These are phyloP conservation scores for Talaromyces wortmannii DNA, from an alignment of 495 filamentous ascomycete genomes.

Conservation along the genomic window DNA sequence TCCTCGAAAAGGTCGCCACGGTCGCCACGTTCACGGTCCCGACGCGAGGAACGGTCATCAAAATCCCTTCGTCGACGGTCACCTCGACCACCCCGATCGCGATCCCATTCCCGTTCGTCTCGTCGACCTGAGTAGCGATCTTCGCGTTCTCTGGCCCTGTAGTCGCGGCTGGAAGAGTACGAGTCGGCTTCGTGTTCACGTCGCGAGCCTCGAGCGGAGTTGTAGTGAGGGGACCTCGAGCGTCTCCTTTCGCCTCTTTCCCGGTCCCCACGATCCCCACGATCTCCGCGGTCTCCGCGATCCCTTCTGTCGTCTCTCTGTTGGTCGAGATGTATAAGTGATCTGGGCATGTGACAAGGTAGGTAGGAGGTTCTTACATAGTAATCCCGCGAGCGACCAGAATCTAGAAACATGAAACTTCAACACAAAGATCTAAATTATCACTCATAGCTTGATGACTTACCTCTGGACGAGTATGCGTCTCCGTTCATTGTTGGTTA, in stretches of 20 bases:
- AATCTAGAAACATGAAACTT: slow-evolving; percentile 29
- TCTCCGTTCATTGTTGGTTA: slow-evolving; percentile 77
- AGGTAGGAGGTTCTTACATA: slow-evolving; percentile 44
- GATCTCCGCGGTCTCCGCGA: slow-evolving; percentile 32
- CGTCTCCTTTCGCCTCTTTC: slow-evolving; percentile 58
- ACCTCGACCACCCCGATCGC: slow-evolving; percentile 60
- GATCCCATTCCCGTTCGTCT: slow-evolving; percentile 63
- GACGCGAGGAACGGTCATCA: slow-evolving; percentile 47
- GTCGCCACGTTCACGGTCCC: slow-evolving; percentile 46
- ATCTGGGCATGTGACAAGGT: not conserved
- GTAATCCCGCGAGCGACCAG: slow-evolving; percentile 68
- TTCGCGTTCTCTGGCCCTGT: slow-evolving; percentile 85
- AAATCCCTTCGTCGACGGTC: slow-evolving; percentile 54
- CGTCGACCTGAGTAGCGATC: slow-evolving; percentile 69
- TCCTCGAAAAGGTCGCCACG: slow-evolving; percentile 58
- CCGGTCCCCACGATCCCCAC: slow-evolving; percentile 47
- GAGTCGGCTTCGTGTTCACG: slow-evolving; percentile 72
- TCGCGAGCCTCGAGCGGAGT: slow-evolving; percentile 45
- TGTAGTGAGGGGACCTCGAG: slow-evolving; percentile 68
- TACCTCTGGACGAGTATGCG: slow-evolving; percentile 75
- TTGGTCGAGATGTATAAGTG: slow-evolving; percentile 9
- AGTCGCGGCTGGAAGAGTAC: slow-evolving; percentile 85
- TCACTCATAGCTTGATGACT: slow-evolving; percentile 11
- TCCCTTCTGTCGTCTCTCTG: slow-evolving; percentile 46
- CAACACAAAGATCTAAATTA: not conserved